These are phyloP conservation scores for Endocladia muricata DNA, from an alignment of 31 red algal species.

Conservation along the genomic window DNA sequence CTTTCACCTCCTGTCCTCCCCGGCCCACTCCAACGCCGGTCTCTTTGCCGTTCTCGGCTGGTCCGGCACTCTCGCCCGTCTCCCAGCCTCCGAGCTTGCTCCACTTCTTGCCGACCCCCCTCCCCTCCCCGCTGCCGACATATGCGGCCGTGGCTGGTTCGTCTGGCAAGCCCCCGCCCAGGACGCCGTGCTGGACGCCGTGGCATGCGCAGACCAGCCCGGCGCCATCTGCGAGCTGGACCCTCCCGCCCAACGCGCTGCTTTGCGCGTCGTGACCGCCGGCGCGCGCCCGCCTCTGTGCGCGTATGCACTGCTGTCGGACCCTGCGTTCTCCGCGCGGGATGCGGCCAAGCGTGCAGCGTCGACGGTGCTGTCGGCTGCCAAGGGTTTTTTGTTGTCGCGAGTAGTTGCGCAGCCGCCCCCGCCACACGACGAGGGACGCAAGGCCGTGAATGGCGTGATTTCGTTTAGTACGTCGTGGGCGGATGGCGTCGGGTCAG, in stretches of 20 bases:
- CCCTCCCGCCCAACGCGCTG: slow-evolving; percentile 9
- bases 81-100: slow-evolving; percentile 11
- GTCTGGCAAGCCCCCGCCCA: slow-evolving; percentile 39
- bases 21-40: slow-evolving; percentile 34
- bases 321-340: slow-evolving; percentile 57
- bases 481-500: slow-evolving; percentile 19
- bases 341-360: slow-evolving; percentile 58
- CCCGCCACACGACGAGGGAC: neutral
- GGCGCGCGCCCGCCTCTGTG: slow-evolving; percentile 45
- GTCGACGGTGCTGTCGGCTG: slow-evolving; percentile 30
- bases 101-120: neutral
- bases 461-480: slow-evolving; percentile 16
- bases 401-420: neutral
- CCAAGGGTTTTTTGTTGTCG: slow-evolving; percentile 41
- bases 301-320: slow-evolving; percentile 32
- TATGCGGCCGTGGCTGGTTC: slow-evolving; percentile 21
- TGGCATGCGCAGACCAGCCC: slow-evolving; percentile 16
- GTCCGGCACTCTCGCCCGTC: slow-evolving; percentile 30
- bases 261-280: slow-evolving; percentile 39
- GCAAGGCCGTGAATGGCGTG: slow-evolving; percentile 20
- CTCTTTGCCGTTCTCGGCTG: slow-evolving; percentile 30
- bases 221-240: slow-evolving; percentile 39
- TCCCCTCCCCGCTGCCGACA: slow-evolving; percentile 10
- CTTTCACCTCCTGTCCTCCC: slow-evolving; percentile 16
- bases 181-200: slow-evolving; percentile 39